A percentile compares a stretch with the other conserved stretches of the same genome.
Conservation (phyloP, 768 basidiomycete species). For the Boletus sensibilis region DNA sequence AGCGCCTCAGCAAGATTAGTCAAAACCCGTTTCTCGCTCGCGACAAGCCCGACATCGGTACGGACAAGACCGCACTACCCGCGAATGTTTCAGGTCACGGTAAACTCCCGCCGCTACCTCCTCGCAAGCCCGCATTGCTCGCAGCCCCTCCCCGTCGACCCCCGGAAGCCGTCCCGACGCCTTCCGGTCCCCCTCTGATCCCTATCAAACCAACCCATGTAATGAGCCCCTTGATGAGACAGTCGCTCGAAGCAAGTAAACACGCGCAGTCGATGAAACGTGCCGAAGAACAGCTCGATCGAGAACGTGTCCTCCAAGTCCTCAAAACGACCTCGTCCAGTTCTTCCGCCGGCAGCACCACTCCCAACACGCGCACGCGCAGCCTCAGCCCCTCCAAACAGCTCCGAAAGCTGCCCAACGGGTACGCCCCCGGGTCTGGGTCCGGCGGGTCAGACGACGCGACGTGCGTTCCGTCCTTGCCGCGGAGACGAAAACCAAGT, state of each 20-base stretch:
- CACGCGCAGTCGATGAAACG: conserved; percentile 68
- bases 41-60: conserved; percentile 15
- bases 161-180: conserved; percentile 15
- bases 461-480: conserved; percentile 33
- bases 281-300: conserved; percentile 64
- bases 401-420: not conserved
- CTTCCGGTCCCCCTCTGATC: conserved; percentile 20
- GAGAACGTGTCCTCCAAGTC: conserved; percentile 68
- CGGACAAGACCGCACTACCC: conserved; percentile 7
- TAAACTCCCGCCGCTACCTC: conserved; percentile 33
- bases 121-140: conserved; percentile 36
- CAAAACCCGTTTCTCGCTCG: conserved; percentile 34
- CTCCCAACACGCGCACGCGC: conserved; percentile 20
- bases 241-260: conserved; percentile 72
- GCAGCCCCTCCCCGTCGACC: conserved; percentile 19
- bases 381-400: conserved; percentile 34
- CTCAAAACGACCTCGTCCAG: conserved; percentile 57
- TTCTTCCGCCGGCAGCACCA: conserved; percentile 13
- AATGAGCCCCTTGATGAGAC: conserved; percentile 66
- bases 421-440: not conserved
- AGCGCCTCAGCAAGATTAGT: conserved; percentile 22
- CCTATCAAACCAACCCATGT: conserved; percentile 41
- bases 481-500: conserved; percentile 37
- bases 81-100: conserved; percentile 9
- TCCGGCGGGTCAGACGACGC: conserved; percentile 23